Conservation (phyloP, 2,329 filamentous ascomycete genomes). For the Juglanconis oblonga region DNA sequence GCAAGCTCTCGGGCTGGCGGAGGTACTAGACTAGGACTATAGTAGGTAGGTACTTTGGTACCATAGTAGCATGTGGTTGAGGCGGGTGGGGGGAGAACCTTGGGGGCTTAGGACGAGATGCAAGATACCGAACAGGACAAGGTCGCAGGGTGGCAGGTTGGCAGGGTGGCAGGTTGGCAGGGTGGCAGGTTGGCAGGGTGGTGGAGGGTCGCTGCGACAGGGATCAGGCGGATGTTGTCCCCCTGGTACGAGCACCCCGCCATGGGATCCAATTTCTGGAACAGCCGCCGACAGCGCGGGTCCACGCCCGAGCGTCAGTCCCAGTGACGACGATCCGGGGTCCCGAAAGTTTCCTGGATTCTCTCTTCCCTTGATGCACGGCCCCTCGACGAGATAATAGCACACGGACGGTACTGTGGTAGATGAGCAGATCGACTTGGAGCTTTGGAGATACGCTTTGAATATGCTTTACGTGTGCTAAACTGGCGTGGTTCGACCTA, state of each 20-base stretch:
- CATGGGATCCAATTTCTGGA: slow-evolving; percentile 2
- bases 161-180: not conserved
- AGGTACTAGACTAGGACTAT: no score
- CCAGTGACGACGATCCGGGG: slow-evolving; percentile 10
- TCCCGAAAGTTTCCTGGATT: not conserved
- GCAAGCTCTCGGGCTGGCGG: no score
- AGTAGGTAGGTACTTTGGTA: no score
- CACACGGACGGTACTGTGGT: no score
- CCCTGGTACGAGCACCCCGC: no score
- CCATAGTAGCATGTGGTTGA: not conserved
- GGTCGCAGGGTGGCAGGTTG: not conserved
- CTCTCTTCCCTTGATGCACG: slow-evolving; percentile 2
- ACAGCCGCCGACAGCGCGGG: slow-evolving; percentile 16
- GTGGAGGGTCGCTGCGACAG: not conserved
- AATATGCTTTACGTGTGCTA: not conserved
- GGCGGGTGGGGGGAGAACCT: no score
- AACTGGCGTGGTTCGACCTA: no score
- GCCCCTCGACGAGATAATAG: not conserved
- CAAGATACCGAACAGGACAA: not conserved
- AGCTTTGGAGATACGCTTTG: no score
- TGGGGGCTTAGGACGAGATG: not conserved
- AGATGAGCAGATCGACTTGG: no score
- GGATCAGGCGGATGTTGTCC: no score
- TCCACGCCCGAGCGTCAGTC: not conserved
- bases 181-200: not conserved